Percentiles rank a stretch among this genome's conserved stretches.
Evolutionary conservation across 1,139 yeast genomes (phyloP).

Genomic region (Nakaseomyces kungkrabaensis): DNA sequence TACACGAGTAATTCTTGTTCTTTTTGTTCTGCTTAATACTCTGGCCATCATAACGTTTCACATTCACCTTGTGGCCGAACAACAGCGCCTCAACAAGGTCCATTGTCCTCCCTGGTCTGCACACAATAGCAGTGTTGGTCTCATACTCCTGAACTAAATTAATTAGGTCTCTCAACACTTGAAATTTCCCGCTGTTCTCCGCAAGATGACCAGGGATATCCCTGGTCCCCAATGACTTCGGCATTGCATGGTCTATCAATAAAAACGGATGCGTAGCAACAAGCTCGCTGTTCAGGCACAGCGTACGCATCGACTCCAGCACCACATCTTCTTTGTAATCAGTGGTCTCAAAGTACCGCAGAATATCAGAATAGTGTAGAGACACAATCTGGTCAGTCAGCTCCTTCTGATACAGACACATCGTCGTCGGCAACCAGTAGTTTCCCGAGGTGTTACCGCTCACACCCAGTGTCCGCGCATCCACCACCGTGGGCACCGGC

Average conservation of each 20-base stretch:
- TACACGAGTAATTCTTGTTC: slow-evolving; percentile 22
- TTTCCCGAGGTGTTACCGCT: slow-evolving; percentile 46
- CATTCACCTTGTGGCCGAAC: slow-evolving; percentile 56
- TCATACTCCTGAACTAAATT: slow-evolving; percentile 33
- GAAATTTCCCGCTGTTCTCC: slow-evolving; percentile 81
- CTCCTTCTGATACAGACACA: slow-evolving; percentile 82
- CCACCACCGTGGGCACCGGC: slow-evolving; percentile 74
- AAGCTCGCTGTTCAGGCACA: slow-evolving; percentile 63
- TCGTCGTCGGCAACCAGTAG: slow-evolving; percentile 74
- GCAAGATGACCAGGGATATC: slow-evolving; percentile 69
- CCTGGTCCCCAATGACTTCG: slow-evolving; percentile 65
- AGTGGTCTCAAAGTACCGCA: slow-evolving; percentile 70
- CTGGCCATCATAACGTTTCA: slow-evolving; percentile 60
- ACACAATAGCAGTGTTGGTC: slow-evolving; percentile 42
- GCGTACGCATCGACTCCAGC: slow-evolving; percentile 57
- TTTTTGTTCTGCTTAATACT: slow-evolving; percentile 31
- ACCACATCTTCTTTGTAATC: slow-evolving; percentile 46
- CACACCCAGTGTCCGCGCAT: slow-evolving; percentile 31
- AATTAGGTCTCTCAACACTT: slow-evolving; percentile 51
- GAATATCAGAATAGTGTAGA: slow-evolving; percentile 79
- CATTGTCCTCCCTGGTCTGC: slow-evolving; percentile 51
- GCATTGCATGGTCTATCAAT: slow-evolving; percentile 75
- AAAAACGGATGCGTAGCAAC: slow-evolving; percentile 87
- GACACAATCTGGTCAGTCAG: slow-evolving; percentile 90
- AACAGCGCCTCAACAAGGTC: slow-evolving; percentile 74